Evolutionary conservation across 1,284 basidiomycete species (phyloP).

Genomic region (Boletus subluridellus): DNA sequence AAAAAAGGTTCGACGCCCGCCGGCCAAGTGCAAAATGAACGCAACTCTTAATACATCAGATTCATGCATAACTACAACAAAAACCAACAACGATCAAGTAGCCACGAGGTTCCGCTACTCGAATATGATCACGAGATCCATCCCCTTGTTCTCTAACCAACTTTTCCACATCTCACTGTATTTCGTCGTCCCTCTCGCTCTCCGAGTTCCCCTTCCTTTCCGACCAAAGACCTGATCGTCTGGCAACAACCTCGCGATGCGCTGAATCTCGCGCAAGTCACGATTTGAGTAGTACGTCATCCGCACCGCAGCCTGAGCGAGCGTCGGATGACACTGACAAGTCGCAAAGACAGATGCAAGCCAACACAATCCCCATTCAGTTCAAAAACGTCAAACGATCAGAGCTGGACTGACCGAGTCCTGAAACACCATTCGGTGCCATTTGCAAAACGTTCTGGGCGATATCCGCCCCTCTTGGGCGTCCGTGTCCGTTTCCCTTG

Average conservation of each 20-base stretch:
- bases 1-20: background rate
- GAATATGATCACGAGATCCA: constrained; percentile 26
- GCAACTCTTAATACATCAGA: background rate
- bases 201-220: background rate
- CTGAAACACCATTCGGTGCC: constrained; percentile 41
- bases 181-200: constrained; percentile 13
- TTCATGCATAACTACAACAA: background rate
- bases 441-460: constrained; percentile 37
- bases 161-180: constrained; percentile 36
- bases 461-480: constrained; percentile 22
- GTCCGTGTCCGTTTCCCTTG: background rate
- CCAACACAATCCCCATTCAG: background rate
- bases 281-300: constrained; percentile 36
- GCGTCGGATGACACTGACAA: constrained; percentile 35
- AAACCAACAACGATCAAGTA: background rate
- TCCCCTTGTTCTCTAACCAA: constrained; percentile 33
- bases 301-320: constrained; percentile 27
- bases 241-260: constrained; percentile 35
- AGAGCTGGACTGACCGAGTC: constrained; percentile 30
- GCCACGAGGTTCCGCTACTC: constrained; percentile 9
- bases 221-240: constrained; percentile 33
- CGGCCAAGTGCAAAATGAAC: background rate
- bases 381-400: background rate
- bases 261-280: constrained; percentile 39
- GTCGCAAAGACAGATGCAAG: background rate